phyloP scores from a whole-genome alignment of 2,329 filamentous ascomycete genomes.

The Diaporthe sp. region DNA sequence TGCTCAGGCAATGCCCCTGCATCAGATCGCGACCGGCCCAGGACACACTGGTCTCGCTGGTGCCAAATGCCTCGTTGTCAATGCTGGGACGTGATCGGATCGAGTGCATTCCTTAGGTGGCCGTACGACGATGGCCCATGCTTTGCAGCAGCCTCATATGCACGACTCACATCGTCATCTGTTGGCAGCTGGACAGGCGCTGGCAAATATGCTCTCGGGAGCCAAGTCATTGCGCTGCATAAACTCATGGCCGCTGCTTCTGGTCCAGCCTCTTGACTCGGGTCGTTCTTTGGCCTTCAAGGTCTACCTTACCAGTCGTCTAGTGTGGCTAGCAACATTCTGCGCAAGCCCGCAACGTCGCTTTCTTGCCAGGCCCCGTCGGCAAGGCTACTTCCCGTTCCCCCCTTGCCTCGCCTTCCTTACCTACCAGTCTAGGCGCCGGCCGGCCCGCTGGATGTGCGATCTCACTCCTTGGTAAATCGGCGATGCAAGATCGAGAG shows the following conservation, averaged over 20 bases:
- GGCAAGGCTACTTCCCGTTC: slow-evolving; percentile 25
- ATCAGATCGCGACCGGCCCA: slow-evolving; percentile 5
- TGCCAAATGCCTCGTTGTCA: background rate
- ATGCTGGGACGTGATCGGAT: slow-evolving; percentile 5
- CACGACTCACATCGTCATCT: background rate
- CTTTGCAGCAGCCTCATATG: slow-evolving; percentile 1
- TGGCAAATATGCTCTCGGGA: slow-evolving; percentile 9
- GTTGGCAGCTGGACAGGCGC: background rate
- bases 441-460: slow-evolving; percentile 12
- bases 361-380: slow-evolving; percentile 19
- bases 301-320: background rate
- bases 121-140: background rate
- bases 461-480: slow-evolving; percentile 20
- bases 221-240: slow-evolving; percentile 21
- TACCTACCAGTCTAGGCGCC: background rate
- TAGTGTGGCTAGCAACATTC: background rate
- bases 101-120: background rate
- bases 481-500: slow-evolving; percentile 30
- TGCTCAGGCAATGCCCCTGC: slow-evolving; percentile 12
- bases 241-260: slow-evolving; percentile 28
- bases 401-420: background rate
- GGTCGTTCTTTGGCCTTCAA: background rate
- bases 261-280: slow-evolving; percentile 20
- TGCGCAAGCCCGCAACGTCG: background rate
- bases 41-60: background rate